Percentiles rank a stretch among this genome's conserved stretches.
These are phyloP conservation scores for Penicillium paneum DNA, from an alignment of 2,329 filamentous ascomycete species.

Conservation along the genomic window DNA sequence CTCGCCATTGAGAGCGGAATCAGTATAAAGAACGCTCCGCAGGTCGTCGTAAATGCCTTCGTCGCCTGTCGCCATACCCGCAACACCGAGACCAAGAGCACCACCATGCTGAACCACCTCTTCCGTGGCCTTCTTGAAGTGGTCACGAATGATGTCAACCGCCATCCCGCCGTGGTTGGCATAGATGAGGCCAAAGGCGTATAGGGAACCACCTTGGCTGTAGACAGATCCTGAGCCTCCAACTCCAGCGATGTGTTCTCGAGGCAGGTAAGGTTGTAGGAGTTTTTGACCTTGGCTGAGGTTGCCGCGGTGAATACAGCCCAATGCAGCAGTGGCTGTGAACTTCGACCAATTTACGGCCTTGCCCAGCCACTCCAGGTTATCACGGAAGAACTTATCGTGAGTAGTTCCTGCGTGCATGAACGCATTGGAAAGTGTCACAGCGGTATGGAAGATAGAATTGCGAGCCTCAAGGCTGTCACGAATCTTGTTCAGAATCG, in stretches of 20 bases:
- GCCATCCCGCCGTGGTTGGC: constrained; percentile 95
- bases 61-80: constrained; percentile 93
- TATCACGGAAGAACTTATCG: constrained; percentile 97
- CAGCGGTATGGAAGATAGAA: constrained; percentile 96
- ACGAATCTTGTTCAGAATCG: constrained; percentile 91
- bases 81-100: constrained; percentile 90
- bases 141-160: constrained; percentile 47
- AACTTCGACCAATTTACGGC: constrained; percentile 99
- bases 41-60: constrained; percentile 88
- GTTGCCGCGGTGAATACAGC: constrained; percentile 95
- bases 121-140: constrained; percentile 49
- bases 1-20: constrained; percentile 95
- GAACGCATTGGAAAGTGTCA: constrained; percentile 96
- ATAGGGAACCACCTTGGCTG: constrained; percentile 92
- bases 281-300: constrained; percentile 89
- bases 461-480: constrained; percentile 94
- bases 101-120: constrained; percentile 97
- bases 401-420: constrained; percentile 99
- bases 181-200: constrained; percentile 92
- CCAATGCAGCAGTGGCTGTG: constrained; percentile 90
- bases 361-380: constrained; percentile 96
- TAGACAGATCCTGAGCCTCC: constrained; percentile 82
- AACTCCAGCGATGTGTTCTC: constrained; percentile 58
- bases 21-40: constrained; percentile 81
- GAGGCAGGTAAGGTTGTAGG: constrained; percentile 88